phyloP scores from a whole-genome alignment of 495 filamentous ascomycete species.

The Gamarada debralockiae region DNA sequence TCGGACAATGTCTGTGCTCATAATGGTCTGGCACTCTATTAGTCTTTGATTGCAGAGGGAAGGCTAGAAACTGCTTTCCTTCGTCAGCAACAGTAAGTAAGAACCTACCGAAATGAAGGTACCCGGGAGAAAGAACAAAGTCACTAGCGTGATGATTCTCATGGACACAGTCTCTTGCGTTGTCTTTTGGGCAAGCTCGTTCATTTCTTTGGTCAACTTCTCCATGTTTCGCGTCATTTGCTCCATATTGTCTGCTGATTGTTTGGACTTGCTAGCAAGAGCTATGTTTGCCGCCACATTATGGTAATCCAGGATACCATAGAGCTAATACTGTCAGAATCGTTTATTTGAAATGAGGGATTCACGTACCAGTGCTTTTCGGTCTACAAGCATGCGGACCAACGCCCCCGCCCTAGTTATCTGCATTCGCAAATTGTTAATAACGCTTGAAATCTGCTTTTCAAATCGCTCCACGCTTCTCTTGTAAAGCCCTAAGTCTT shows the following conservation, averaged over 20 bases:
- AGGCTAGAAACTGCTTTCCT: neutral
- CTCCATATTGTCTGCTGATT: constrained; percentile 14
- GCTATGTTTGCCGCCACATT: constrained; percentile 12
- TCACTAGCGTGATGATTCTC: constrained; percentile 40
- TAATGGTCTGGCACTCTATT: constrained; percentile 22
- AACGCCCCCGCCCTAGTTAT: constrained; percentile 12
- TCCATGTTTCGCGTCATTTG: constrained; percentile 15
- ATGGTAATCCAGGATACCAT: constrained; percentile 17
- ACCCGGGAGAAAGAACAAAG: constrained; percentile 39
- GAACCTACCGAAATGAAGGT: constrained; percentile 38
- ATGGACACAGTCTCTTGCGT: constrained; percentile 32
- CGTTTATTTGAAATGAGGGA: neutral
- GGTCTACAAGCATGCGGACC: constrained; percentile 10
- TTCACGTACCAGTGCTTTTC: constrained; percentile 19
- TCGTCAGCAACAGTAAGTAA: neutral
- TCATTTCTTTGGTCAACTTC: constrained; percentile 15
- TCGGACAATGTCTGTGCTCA: constrained; percentile 29
- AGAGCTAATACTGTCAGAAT: constrained; percentile 9
- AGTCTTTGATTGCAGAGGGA: neutral
- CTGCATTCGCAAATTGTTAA: constrained; percentile 9
- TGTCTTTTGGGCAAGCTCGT: constrained; percentile 29
- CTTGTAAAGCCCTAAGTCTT: neutral
- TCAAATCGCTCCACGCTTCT: constrained; percentile 4
- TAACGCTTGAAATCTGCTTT: constrained; percentile 5
- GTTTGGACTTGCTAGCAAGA: constrained; percentile 7